These are phyloP conservation scores for Casuarina equisetifolia DNA, from an alignment of 306 rosid genomes.

Conservation along the genomic window DNA sequence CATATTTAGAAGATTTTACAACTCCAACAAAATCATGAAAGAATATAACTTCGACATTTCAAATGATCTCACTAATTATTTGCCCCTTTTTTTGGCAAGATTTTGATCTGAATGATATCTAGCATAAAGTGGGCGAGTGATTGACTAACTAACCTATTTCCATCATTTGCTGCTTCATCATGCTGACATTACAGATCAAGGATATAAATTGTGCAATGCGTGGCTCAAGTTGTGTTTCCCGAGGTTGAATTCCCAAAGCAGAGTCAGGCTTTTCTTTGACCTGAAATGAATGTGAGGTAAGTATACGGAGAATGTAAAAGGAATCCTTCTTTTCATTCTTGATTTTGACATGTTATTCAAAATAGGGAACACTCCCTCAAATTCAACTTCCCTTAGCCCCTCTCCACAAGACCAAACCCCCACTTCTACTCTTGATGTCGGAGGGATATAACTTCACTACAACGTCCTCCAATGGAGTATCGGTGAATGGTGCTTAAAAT, in stretches of 20 bases:
- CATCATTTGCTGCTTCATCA: constrained; percentile 99
- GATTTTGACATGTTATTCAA: background rate
- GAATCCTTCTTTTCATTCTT: background rate
- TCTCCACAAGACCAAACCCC: background rate
- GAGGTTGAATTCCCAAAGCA: constrained; percentile 54
- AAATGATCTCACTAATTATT: constrained; percentile 20
- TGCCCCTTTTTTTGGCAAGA: constrained; percentile 24
- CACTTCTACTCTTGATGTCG: background rate
- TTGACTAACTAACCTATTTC: constrained; percentile 76
- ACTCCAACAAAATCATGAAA: background rate
- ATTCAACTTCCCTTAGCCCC: background rate
- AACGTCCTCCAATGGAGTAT: background rate
- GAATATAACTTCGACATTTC: background rate
- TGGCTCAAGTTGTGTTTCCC: constrained; percentile 69
- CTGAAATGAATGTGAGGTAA: constrained; percentile 45
- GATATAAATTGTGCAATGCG: constrained; percentile 78
- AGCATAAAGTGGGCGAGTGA: background rate
- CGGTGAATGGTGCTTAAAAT: background rate
- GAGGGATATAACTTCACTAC: background rate
- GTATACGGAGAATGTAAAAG: constrained; percentile 19
- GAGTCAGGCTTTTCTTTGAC: constrained; percentile 38
- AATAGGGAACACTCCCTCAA: background rate
- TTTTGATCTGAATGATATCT: constrained; percentile 20
- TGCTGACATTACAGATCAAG: constrained; percentile 82
- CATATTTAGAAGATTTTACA: constrained; percentile 5